Evolutionary conservation across 805 yeast species (phyloP).

Genomic region (Hanseniaspora clermontiae): DNA sequence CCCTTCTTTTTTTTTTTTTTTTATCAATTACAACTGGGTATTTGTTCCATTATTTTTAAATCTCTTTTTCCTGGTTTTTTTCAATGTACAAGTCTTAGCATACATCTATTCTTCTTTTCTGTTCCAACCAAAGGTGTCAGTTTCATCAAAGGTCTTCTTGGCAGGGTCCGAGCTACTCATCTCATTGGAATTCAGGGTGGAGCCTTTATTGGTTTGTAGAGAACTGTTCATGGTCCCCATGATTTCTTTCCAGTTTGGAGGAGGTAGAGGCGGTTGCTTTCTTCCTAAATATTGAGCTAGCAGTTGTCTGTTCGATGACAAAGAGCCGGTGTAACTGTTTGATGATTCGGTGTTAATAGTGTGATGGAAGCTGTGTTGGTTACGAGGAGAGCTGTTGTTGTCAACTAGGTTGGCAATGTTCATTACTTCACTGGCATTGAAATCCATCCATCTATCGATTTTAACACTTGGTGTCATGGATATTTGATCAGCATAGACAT

Average conservation of each 20-base stretch:
- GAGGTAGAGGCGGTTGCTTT: conserved; percentile 12
- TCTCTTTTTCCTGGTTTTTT: not conserved
- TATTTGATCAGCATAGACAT: conserved; percentile 17
- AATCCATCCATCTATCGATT: conserved; percentile 27
- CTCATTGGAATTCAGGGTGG: conserved; percentile 2
- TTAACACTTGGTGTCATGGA: conserved; percentile 23
- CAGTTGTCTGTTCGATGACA: conserved; percentile 2
- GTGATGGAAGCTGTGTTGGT: not conserved
- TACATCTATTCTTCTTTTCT: conserved; percentile 10
- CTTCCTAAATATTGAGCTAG: conserved; percentile 10
- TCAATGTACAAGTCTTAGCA: too few relatives aligned
- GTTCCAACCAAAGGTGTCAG: conserved; percentile 13
- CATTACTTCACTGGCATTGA: conserved; percentile 17
- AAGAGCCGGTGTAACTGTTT: not conserved
- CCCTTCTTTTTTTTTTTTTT: not conserved
- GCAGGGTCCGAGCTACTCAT: not conserved
- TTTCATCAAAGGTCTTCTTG: conserved; percentile 9
- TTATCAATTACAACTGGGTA: not conserved
- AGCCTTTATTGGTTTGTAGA: conserved; percentile 6
- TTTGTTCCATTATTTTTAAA: not conserved
- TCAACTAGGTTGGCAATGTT: conserved; percentile 12
- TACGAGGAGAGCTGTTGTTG: not conserved
- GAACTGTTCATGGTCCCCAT: conserved; percentile 8
- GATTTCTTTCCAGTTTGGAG: not conserved
- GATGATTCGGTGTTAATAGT: not conserved